A percentile compares a stretch with the other conserved stretches of the same genome.
Evolutionary conservation across 2,329 filamentous ascomycete species (phyloP).

Genomic region (Purpureocillium takamizusanense): DNA sequence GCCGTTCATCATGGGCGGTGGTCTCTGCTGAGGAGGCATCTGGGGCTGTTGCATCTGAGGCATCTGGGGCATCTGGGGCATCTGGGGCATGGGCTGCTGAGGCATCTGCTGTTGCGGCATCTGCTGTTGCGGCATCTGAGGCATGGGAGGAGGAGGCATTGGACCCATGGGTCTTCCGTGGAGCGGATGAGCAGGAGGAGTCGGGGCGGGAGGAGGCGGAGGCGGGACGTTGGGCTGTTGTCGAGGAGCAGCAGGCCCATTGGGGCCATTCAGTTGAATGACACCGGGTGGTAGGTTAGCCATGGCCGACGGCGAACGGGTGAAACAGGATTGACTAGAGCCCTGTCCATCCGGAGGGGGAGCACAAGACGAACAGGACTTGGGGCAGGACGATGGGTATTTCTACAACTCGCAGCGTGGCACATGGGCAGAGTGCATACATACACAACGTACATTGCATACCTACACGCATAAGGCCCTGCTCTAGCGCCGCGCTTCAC

Average conservation of each 20-base stretch:
- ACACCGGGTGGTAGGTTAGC: constrained; percentile 1
- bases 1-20: neutral
- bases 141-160: constrained; percentile 1
- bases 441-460: no score
- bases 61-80: neutral
- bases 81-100: neutral
- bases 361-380: neutral
- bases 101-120: neutral
- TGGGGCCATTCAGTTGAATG: neutral
- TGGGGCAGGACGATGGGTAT: no score
- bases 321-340: neutral
- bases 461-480: no score
- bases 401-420: no score
- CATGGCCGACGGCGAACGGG: constrained; percentile 1
- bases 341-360: neutral
- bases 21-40: neutral
- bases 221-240: neutral
- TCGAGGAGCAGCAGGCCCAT: constrained; percentile 1
- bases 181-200: neutral
- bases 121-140: neutral
- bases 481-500: no score
- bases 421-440: no score
- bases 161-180: neutral
- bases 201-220: neutral
- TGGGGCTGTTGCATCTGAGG: neutral